Evolutionary conservation across 208 protist species (phyloP).

Genomic region (Crithidia bombi): DNA sequence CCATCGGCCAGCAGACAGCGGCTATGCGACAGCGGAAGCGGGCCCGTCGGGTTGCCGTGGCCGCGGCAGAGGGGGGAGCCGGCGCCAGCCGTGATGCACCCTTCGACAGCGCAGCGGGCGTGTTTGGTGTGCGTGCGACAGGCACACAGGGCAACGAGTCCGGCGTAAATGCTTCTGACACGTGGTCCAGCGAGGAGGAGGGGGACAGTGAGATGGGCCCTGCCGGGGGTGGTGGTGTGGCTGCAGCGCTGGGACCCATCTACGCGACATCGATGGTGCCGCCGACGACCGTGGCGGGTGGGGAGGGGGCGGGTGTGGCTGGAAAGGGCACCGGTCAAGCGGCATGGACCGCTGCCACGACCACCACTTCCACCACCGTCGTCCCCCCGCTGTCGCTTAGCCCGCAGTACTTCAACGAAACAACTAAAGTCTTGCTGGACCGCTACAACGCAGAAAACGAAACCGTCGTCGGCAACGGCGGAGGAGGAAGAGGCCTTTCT

Average conservation of each 20-base stretch:
- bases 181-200: conserved; percentile 35
- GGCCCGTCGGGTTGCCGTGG: conserved; percentile 33
- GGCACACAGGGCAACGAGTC: not conserved
- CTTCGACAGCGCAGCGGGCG: not conserved
- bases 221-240: conserved; percentile 20
- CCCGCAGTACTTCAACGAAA: conserved; percentile 43
- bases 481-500: not conserved
- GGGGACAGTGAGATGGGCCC: conserved; percentile 15
- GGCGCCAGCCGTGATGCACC: not conserved
- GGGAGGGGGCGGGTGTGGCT: not conserved
- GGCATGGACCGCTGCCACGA: not conserved
- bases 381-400: conserved; percentile 7
- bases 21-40: conserved; percentile 46
- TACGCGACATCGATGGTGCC: conserved; percentile 29
- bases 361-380: not conserved
- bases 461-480: not conserved
- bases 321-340: not conserved
- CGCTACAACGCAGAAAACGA: conserved; percentile 31
- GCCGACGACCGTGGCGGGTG: not conserved
- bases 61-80: conserved; percentile 26
- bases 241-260: conserved; percentile 16
- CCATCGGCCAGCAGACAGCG: conserved; percentile 62
- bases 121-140: conserved; percentile 1
- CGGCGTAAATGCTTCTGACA: conserved; percentile 10
- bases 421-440: conserved; percentile 41